Evolutionary conservation across 768 basidiomycete genomes (phyloP).

Genomic region (Coprinopsis marcescibilis): DNA sequence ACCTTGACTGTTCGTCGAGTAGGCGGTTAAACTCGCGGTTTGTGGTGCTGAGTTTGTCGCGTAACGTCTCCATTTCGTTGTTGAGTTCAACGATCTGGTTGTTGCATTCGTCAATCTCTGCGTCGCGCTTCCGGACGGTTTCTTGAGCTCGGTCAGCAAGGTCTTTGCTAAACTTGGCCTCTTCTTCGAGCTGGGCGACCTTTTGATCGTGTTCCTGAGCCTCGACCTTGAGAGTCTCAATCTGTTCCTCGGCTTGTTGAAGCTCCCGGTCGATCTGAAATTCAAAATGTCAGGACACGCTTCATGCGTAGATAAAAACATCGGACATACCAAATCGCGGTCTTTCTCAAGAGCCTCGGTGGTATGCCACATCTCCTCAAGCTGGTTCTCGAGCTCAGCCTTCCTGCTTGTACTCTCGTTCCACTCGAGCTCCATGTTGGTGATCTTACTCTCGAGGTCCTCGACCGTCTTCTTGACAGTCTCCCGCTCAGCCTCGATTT

Average conservation of each 20-base stretch:
- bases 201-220: constrained; percentile 52
- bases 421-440: constrained; percentile 49
- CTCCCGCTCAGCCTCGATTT: constrained; percentile 34
- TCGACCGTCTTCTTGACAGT: constrained; percentile 33
- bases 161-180: constrained; percentile 50
- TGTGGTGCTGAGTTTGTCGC: constrained; percentile 48
- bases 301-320: not conserved
- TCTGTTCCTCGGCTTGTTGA: constrained; percentile 46
- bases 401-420: constrained; percentile 50
- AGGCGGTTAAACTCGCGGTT: constrained; percentile 50
- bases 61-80: constrained; percentile 46
- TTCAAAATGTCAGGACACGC: not conserved
- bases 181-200: constrained; percentile 46
- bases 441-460: constrained; percentile 36
- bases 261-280: constrained; percentile 55
- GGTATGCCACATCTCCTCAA: constrained; percentile 45
- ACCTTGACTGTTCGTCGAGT: constrained; percentile 42
- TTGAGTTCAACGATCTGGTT: constrained; percentile 43
- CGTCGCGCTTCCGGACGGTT: constrained; percentile 50
- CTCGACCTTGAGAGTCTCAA: constrained; percentile 38
- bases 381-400: constrained; percentile 48
- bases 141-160: constrained; percentile 52
- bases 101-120: constrained; percentile 45
- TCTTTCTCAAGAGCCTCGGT: constrained; percentile 55
- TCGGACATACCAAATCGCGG: constrained; percentile 40